Conservation (phyloP, 2,329 filamentous ascomycete genomes). For the Colletotrichum somersetense region DNA sequence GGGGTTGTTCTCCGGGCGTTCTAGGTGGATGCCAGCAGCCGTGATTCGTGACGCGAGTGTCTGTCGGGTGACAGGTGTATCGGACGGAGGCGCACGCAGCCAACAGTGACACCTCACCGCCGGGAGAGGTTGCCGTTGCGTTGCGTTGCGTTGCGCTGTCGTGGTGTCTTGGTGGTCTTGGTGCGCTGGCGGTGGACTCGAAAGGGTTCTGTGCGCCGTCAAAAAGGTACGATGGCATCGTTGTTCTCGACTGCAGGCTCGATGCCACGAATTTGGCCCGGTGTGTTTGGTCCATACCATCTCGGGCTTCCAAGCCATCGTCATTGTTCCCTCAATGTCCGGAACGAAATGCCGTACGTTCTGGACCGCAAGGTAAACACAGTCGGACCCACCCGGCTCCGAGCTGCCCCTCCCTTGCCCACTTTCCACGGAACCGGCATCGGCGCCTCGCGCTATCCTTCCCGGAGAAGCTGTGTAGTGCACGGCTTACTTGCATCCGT, state of each 20-base stretch:
- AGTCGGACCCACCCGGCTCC: conserved; percentile 7
- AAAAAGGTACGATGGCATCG: neutral
- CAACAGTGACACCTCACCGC: conserved; percentile 3
- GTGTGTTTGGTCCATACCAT: neutral
- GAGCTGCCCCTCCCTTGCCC: neutral
- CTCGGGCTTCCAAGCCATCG: neutral
- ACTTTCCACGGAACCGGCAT: conserved; percentile 9
- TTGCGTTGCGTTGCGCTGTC: neutral
- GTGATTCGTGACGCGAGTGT: conserved; percentile 13
- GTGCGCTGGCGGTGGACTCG: neutral
- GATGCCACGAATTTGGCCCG: too few relatives aligned
- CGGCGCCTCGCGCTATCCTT: conserved; percentile 8
- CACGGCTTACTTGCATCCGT: neutral
- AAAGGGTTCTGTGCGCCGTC: neutral
- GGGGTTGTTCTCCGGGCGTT: conserved; percentile 2
- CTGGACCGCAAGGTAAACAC: neutral
- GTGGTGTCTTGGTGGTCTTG: neutral
- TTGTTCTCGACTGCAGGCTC: neutral
- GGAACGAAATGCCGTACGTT: neutral
- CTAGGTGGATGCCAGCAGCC: conserved; percentile 8
- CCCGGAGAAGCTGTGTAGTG: neutral
- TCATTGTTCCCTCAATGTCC: neutral
- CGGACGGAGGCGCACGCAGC: conserved; percentile 12
- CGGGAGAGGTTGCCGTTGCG: neutral
- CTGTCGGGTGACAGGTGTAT: conserved; percentile 20